These are phyloP conservation scores for Fusarium devonianum DNA, from an alignment of 2,329 filamentous ascomycete species.

Conservation along the genomic window DNA sequence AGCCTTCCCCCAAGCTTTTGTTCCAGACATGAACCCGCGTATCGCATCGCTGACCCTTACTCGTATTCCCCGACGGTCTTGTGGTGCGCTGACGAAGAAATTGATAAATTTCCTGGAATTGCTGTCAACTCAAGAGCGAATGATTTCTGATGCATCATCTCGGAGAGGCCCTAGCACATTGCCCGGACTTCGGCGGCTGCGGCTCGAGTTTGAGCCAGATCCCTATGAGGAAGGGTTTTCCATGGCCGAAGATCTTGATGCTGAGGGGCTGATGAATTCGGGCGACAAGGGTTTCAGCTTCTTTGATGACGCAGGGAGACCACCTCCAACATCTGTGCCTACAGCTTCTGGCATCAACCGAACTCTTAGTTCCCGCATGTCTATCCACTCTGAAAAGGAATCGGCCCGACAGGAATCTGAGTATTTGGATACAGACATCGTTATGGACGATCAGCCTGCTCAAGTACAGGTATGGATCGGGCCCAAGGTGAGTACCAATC, in stretches of 20 bases:
- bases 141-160: conserved; percentile 48
- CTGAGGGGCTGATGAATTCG: conserved; percentile 52
- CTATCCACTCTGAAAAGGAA: not conserved
- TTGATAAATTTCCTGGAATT: conserved; percentile 57
- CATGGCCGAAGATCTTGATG: conserved; percentile 48
- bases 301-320: conserved; percentile 44
- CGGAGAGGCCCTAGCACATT: conserved; percentile 54
- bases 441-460: conserved; percentile 40
- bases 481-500: conserved; percentile 43
- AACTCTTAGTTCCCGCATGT: conserved; percentile 13
- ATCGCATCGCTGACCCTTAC: conserved; percentile 62
- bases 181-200: conserved; percentile 59
- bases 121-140: conserved; percentile 57
- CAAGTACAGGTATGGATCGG: conserved; percentile 57
- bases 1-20: conserved; percentile 57
- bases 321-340: conserved; percentile 13
- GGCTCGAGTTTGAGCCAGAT: conserved; percentile 62
- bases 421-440: conserved; percentile 34
- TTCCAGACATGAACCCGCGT: conserved; percentile 65
- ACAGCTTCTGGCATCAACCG: conserved; percentile 1
- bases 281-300: conserved; percentile 54
- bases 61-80: conserved; percentile 60
- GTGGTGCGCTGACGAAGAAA: conserved; percentile 57
- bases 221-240: conserved; percentile 48
- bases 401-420: conserved; percentile 31